Conservation (phyloP, 306 rosid genomes). For the Lathyrus oleraceus region DNA sequence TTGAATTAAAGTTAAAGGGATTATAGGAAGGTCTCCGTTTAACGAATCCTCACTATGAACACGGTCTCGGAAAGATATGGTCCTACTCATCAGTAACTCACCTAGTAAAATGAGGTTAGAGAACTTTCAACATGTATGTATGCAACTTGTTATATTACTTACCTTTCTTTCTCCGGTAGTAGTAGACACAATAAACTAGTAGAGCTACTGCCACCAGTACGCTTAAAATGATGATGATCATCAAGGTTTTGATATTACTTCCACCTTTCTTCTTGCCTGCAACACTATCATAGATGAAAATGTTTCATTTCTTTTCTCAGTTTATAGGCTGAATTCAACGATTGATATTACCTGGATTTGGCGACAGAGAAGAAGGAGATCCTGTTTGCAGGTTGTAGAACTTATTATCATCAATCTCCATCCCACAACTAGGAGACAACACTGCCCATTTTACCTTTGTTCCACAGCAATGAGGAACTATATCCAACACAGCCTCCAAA, state of each 20-base stretch:
- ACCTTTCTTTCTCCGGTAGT: constrained; percentile 3
- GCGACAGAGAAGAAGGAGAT: constrained; percentile 1
- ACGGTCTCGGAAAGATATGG: background rate
- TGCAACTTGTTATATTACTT: no score
- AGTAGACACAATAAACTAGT: constrained; percentile 21
- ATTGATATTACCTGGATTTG: constrained; percentile 5
- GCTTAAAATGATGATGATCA: constrained; percentile 7
- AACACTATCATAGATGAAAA: background rate
- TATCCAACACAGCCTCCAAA: constrained; percentile 5
- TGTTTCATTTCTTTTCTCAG: background rate
- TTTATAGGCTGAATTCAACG: background rate
- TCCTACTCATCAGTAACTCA: background rate
- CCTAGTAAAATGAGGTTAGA: background rate
- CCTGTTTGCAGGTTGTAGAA: constrained; percentile 12
- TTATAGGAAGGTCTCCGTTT: constrained; percentile 35
- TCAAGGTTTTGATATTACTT: constrained; percentile 5
- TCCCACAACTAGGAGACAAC: constrained; percentile 26
- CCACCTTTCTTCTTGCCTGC: constrained; percentile 13
- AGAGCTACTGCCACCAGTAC: constrained; percentile 16
- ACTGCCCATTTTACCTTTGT: constrained; percentile 7
- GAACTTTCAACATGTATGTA: background rate
- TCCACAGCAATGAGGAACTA: constrained; percentile 14
- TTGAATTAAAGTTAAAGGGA: constrained; percentile 31
- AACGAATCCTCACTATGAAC: constrained; percentile 16
- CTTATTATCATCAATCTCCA: constrained; percentile 14